Base-by-base conservation (phyloP, 2,329 filamentous ascomycete genomes). In the Monilinia polystroma region DNA sequence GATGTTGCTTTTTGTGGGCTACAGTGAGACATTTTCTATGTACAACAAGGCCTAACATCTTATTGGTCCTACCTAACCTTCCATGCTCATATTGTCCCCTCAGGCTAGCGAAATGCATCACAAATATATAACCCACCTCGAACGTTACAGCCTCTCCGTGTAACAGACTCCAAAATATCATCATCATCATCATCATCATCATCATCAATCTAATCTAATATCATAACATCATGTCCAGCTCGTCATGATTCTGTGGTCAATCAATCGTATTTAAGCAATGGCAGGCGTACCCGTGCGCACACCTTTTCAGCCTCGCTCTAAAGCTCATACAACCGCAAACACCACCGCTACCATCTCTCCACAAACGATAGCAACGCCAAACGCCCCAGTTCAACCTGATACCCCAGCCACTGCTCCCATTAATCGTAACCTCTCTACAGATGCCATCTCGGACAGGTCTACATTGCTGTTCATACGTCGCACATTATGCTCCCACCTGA, bases 381-480 rank as follows among this genome's bases (percentile, higher is more conserved):
- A 57, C 29, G 51, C 67, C n/a, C 18, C 58, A 16, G 60, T 70
- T 20, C 68, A 56, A 59, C 56, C 72, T 16, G 67, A 69, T 29
- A 68, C 68, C 41, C 68, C 70, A 53, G 54, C 74, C 65, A 74
- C 75, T 64, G 74, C 75, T 68, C 71, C 57, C 69, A 72, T 68
- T 73, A 66, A 70, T 68, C 76, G 80, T 67, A 75, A 75, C 49
- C 58, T 76, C 38, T 71, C 78, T 68, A 64, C 75, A 70, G 85
- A 85, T 77, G 82, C 85, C 62, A 83, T 88, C 69, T 91, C 90
- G 49, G 90, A 97, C 76, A 89, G 87, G 75, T 88, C 90, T n/a
- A 96, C 93, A 0, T 80, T 87, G 35, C 84, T 88, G 69, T 85
- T 97, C 71, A 91, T 97, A 78, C 91, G 93, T 68, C 89, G 92